Evolutionary conservation across 768 basidiomycete genomes (phyloP).

Genomic region (Exidia glandulosa): DNA sequence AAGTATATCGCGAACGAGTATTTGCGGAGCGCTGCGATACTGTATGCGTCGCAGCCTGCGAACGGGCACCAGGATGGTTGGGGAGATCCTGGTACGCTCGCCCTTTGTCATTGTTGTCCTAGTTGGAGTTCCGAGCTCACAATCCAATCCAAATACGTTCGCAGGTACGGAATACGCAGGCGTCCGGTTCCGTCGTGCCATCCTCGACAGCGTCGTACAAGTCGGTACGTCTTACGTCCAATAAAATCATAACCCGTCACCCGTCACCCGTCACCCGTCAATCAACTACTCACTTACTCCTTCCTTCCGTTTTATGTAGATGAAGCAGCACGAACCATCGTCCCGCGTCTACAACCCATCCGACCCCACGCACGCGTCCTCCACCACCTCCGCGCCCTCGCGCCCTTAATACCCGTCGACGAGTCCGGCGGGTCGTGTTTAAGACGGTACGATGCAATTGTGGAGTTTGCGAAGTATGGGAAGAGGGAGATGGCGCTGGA

Average conservation of each 20-base stretch:
- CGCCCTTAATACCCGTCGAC: slow-evolving; percentile 40
- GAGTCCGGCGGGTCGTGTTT: background rate
- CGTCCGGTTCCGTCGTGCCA: slow-evolving; percentile 49
- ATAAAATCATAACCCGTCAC: too few species aligned
- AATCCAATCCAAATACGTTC: background rate
- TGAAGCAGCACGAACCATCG: slow-evolving; percentile 54
- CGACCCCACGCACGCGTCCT: slow-evolving; percentile 69
- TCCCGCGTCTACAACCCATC: slow-evolving; percentile 58
- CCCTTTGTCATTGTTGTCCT: too few species aligned
- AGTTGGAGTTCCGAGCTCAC: background rate
- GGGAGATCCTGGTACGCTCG: slow-evolving; percentile 49
- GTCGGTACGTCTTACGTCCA: slow-evolving; percentile 63
- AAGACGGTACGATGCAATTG: slow-evolving; percentile 60
- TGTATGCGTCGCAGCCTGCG: slow-evolving; percentile 61
- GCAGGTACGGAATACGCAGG: slow-evolving; percentile 50
- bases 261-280: too few species aligned
- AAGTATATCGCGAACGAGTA: slow-evolving; percentile 65
- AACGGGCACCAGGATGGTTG: slow-evolving; percentile 59
- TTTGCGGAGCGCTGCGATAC: slow-evolving; percentile 59
- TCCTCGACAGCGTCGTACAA: slow-evolving; percentile 59
- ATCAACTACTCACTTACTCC: too few species aligned
- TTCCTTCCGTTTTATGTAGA: too few species aligned
- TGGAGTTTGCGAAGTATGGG: slow-evolving; percentile 59
- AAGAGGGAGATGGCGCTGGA: slow-evolving; percentile 49
- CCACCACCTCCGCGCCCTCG: slow-evolving; percentile 69